These are phyloP conservation scores for Phytophthora ramorum DNA, from an alignment of 352 stramenopile species.

Conservation along the genomic window DNA sequence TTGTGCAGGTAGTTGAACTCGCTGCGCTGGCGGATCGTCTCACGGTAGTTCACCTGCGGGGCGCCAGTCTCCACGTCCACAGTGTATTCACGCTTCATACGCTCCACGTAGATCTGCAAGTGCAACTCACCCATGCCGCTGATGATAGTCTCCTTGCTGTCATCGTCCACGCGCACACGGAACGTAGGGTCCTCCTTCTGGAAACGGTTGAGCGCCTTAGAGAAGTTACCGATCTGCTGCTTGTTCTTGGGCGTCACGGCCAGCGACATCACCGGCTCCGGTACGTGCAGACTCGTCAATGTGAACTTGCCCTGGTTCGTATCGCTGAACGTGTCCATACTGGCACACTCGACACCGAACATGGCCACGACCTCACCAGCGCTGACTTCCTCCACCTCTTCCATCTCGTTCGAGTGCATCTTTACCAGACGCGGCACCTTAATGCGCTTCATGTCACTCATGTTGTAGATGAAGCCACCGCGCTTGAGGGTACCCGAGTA, in stretches of 20 bases:
- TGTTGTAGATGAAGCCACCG: conserved; percentile 90
- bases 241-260: conserved; percentile 97
- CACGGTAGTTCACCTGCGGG: conserved; percentile 99
- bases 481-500: conserved; percentile 90
- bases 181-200: conserved; percentile 99
- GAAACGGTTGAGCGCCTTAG: conserved; percentile 96
- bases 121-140: conserved; percentile 99
- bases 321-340: conserved; percentile 98
- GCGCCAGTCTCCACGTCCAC: conserved; percentile 92
- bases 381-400: conserved; percentile 96
- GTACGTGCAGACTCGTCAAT: conserved; percentile 98
- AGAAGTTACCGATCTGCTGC: conserved; percentile 95
- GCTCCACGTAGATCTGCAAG: conserved; percentile 99
- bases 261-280: conserved; percentile 98
- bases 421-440: conserved; percentile 98
- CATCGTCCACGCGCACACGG: conserved; percentile 94
- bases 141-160: conserved; percentile 99
- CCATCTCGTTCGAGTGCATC: conserved; percentile 99
- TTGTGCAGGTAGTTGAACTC: conserved; percentile 99
- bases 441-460: conserved; percentile 92
- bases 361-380: conserved; percentile 98
- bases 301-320: conserved; percentile 91
- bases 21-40: conserved; percentile 94
- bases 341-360: conserved; percentile 99
- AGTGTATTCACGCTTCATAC: conserved; percentile 98